Evolutionary conservation across 1,284 basidiomycete genomes (phyloP), one percentile per base, ranked within the genome.

Genomic region (Pholiota adiposa): DNA sequence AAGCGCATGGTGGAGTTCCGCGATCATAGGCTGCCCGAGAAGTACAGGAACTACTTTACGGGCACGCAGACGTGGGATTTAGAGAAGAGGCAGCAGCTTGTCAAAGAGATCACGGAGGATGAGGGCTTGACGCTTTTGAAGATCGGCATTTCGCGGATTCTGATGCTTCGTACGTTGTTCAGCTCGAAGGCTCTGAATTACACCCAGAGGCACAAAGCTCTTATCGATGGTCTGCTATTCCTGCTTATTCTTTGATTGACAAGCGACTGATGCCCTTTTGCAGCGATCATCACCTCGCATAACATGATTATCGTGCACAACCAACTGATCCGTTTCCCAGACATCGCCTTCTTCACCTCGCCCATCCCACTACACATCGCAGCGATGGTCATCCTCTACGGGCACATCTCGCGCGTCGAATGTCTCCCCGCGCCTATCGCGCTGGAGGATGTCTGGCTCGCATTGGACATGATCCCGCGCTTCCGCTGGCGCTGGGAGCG

Each of bases 401-500:
- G 92, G 0, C 88, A 89, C 68, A 91, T 92, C 83, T 90, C 88
- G 7, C 83, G 85, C 55, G 89, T 88, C 63, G 84, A 89, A 31
- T 81, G 81, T 33, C 79, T 92, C 19, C 74, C 86, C 1, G 80
- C 79, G 31, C 77, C 86, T 57, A 81, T 84, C 48, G 90, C 89
- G 43, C 77, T 90, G 36, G 88, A 92, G 71, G 91, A 93, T 67
- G 83, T 93, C 19, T 90, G 88, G 85, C 84, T 90, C 73, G 92
- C 91, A 38, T 83, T 93, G 23, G 88, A 92, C 70, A 90, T 93
- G 85, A 83, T 93, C 7, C 91, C 91, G 3, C 86, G 87, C 40
- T 89, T 92, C 82, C 86, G 91, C 55, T 93, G 92, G 92, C 85
- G 90, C 62, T 93, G 92, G 91, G 89, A 92, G 68, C 83, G 90